Evolutionary conservation across 192 early-diverging fungal species (phyloP).

Genomic region (Linnemannia elongata): DNA sequence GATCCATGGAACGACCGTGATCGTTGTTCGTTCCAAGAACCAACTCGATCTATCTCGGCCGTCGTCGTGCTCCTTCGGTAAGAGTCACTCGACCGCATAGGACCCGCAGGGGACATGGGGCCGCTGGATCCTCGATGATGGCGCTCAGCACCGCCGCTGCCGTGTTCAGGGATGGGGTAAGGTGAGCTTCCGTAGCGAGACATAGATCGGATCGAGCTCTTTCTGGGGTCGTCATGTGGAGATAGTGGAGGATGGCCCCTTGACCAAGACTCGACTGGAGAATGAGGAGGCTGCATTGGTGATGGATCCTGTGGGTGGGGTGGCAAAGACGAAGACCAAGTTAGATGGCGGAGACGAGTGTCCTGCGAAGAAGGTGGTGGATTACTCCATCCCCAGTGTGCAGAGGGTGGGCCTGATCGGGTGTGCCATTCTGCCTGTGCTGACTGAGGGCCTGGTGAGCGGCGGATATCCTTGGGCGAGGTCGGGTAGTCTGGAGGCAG

Average conservation of each 20-base stretch:
- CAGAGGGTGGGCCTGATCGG: constrained; percentile 3
- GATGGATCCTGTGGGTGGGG: constrained; percentile 3
- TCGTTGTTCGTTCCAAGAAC: constrained; percentile 26
- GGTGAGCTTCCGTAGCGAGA: constrained; percentile 22
- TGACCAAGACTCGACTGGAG: constrained; percentile 27
- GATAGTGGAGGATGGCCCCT: constrained; percentile 5
- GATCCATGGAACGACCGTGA: constrained; percentile 39
- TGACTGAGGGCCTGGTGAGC: constrained; percentile 18
- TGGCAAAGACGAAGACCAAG: constrained; percentile 28
- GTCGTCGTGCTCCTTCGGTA: constrained; percentile 7
- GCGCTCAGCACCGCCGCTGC: neutral
- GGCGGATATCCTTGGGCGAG: constrained; percentile 17
- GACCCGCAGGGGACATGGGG: neutral
- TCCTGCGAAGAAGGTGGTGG: constrained; percentile 12
- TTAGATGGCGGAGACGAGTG: constrained; percentile 25
- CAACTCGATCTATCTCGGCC: constrained; percentile 34
- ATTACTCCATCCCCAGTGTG: constrained; percentile 27
- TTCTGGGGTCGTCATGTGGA: constrained; percentile 2
- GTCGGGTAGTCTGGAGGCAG: constrained; percentile 25
- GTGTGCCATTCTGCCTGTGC: constrained; percentile 24
- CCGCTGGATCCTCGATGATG: constrained; percentile 11
- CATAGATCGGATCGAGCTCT: constrained; percentile 9
- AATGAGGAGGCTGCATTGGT: constrained; percentile 24
- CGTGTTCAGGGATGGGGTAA: constrained; percentile 15
- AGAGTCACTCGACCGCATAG: neutral